These are phyloP conservation scores for Agarophyton chilense DNA, from an alignment of 23 red algal species.

Conservation along the genomic window DNA sequence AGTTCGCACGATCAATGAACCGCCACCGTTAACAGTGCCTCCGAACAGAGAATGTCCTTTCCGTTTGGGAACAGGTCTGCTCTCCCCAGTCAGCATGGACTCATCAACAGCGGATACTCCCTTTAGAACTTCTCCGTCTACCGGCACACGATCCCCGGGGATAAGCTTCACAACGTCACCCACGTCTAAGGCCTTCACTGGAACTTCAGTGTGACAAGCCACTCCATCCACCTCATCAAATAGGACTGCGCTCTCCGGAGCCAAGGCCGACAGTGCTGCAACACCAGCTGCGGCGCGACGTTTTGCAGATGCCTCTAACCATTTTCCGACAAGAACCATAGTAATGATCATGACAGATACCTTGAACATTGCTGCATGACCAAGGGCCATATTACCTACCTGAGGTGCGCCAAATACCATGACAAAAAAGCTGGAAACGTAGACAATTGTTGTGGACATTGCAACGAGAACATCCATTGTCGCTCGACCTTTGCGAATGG, in stretches of 20 bases:
- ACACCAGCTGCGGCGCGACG: constrained; percentile 79
- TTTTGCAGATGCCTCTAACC: constrained; percentile 93
- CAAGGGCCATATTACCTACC: constrained; percentile 48
- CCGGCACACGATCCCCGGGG: constrained; percentile 81
- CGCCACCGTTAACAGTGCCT: constrained; percentile 84
- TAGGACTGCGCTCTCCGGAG: constrained; percentile 54
- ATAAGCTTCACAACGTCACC: constrained; percentile 85
- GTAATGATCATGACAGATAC: constrained; percentile 92
- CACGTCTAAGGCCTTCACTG: constrained; percentile 61
- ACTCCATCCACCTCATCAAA: constrained; percentile 47
- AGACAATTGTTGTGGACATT: constrained; percentile 85
- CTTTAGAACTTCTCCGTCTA: constrained; percentile 79
- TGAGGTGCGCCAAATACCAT: constrained; percentile 38
- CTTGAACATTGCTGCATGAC: constrained; percentile 76
- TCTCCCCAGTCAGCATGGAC: constrained; percentile 96
- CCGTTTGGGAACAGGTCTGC: constrained; percentile 77
- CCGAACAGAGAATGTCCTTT: constrained; percentile 74
- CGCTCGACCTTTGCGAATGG: constrained; percentile 79
- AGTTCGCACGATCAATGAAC: constrained; percentile 78
- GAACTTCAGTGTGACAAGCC: constrained; percentile 59
- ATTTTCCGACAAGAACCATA: constrained; percentile 89
- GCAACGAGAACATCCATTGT: constrained; percentile 98
- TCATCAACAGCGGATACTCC: constrained; percentile 87
- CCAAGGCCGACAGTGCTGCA: constrained; percentile 55
- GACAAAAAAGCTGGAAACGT: constrained; percentile 77